Conservation (phyloP, 2,329 filamentous ascomycete genomes). For the Exophiala alcalophila region DNA sequence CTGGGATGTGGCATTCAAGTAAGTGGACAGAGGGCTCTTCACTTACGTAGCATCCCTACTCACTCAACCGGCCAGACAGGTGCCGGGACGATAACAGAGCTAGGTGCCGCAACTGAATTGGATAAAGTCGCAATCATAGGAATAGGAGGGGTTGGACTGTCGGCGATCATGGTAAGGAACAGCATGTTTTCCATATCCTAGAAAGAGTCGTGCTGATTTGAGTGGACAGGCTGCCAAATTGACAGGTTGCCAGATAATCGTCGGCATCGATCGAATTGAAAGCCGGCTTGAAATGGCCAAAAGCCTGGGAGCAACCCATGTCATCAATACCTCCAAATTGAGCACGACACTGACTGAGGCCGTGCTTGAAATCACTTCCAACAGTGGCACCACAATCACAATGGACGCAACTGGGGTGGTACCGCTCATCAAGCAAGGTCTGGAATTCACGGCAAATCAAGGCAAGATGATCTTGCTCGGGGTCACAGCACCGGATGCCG, state of each 20-base stretch:
- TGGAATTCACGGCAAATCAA: slow-evolving; percentile 33
- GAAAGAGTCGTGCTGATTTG: neutral
- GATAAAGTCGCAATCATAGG: slow-evolving; percentile 45
- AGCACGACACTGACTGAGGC: slow-evolving; percentile 14
- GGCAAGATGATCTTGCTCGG: slow-evolving; percentile 53
- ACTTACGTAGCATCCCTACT: too few relatives aligned
- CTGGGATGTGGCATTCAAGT: slow-evolving; percentile 33
- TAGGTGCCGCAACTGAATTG: slow-evolving; percentile 37
- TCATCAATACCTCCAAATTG: slow-evolving; percentile 28
- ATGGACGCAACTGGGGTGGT: slow-evolving; percentile 29
- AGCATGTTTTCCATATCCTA: too few relatives aligned
- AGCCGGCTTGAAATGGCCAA: slow-evolving; percentile 39
- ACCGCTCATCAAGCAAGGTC: slow-evolving; percentile 22
- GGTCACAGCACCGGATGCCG: slow-evolving; percentile 44
- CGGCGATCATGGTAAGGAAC: slow-evolving; percentile 43
- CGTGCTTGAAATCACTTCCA: slow-evolving; percentile 7
- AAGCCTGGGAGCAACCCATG: slow-evolving; percentile 42
- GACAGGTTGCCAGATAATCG: slow-evolving; percentile 37
- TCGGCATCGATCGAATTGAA: slow-evolving; percentile 41
- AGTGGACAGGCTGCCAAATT: slow-evolving; percentile 42
- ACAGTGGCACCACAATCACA: slow-evolving; percentile 18
- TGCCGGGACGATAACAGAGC: slow-evolving; percentile 36
- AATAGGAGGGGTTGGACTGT: slow-evolving; percentile 45
- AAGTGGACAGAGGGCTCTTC: too few relatives aligned
- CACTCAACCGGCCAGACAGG: slow-evolving; percentile 47